Evolutionary conservation across 2,329 filamentous ascomycete species (phyloP).

Genomic region (Trichoderma sp.): DNA sequence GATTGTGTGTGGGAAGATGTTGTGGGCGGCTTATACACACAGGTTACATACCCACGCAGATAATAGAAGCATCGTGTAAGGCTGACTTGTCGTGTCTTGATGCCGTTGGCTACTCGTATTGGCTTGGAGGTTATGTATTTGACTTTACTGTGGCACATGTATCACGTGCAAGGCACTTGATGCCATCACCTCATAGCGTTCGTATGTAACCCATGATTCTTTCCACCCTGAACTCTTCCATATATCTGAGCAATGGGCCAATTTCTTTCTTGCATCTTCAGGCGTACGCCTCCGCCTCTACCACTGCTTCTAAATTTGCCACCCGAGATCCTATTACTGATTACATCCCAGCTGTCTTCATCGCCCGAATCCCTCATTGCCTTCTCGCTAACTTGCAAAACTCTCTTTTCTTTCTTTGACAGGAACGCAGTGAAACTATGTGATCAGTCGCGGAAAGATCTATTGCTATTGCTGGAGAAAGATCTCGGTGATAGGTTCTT

Average conservation of each 20-base stretch:
- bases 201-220: background rate
- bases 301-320: background rate
- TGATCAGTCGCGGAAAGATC: background rate
- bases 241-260: background rate
- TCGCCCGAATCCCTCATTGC: background rate
- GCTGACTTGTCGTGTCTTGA: background rate
- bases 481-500: background rate
- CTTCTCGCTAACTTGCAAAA: background rate
- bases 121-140: background rate
- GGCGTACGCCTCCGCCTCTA: background rate
- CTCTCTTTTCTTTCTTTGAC: background rate
- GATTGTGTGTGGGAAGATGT: background rate
- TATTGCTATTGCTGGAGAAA: background rate
- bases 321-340: background rate
- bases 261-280: background rate
- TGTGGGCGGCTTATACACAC: background rate
- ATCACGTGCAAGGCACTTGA: background rate
- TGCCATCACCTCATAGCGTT: background rate
- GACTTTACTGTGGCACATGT: background rate
- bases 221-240: background rate
- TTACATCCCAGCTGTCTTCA: background rate
- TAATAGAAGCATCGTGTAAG: constrained; percentile 2
- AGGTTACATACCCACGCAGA: constrained; percentile 1
- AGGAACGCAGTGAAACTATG: background rate
- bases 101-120: background rate